These are phyloP conservation scores for Arabis alpina DNA, from an alignment of 345 rosid species.

Conservation along the genomic window DNA sequence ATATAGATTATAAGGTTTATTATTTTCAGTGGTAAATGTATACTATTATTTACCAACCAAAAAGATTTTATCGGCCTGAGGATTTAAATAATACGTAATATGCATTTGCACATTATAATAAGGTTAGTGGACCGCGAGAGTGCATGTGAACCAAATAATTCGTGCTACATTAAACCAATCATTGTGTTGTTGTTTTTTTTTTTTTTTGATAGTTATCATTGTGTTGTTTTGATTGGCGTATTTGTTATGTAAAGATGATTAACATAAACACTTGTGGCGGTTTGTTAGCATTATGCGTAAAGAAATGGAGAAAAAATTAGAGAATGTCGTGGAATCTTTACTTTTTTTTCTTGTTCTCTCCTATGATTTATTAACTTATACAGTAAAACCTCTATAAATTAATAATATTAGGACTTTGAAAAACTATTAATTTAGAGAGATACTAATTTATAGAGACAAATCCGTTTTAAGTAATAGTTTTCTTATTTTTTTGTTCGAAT, in stretches of 20 bases:
- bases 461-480: too few species aligned
- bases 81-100: slow-evolving; percentile 3
- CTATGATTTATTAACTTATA: background rate
- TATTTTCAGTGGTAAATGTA: background rate
- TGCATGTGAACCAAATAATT: slow-evolving; percentile 43
- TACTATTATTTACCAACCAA: slow-evolving; percentile 10
- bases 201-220: too few species aligned
- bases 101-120: slow-evolving; percentile 19
- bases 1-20: background rate
- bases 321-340: slow-evolving; percentile 42
- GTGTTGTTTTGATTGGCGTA: slow-evolving; percentile 30
- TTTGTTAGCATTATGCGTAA: slow-evolving; percentile 17
- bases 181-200: slow-evolving; percentile 38
- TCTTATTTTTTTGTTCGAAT: too few species aligned
- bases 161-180: slow-evolving; percentile 32
- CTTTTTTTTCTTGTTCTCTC: background rate
- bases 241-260: slow-evolving; percentile 24
- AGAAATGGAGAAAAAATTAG: slow-evolving; percentile 7
- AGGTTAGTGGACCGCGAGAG: slow-evolving; percentile 25
- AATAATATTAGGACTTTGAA: too few species aligned
- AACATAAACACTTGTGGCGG: slow-evolving; percentile 36
- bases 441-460: too few species aligned
- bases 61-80: background rate
- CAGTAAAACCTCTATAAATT: too few species aligned
- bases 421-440: too few species aligned